Base-by-base conservation (phyloP, 768 basidiomycete species). In the Termitomyces sp. region DNA sequence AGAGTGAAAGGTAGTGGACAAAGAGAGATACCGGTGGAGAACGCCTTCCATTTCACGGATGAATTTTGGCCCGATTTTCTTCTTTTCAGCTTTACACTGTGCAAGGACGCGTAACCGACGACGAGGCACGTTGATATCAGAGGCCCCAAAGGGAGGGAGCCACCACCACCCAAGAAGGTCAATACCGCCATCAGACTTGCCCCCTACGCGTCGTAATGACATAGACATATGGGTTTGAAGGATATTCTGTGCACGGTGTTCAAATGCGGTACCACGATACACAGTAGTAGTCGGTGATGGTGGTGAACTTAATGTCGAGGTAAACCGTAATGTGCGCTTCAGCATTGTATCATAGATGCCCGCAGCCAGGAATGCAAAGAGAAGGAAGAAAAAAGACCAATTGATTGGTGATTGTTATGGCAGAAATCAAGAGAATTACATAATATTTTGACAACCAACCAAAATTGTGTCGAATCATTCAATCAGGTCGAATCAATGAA, bases 81-180 rank as follows among this genome's bases (percentile, higher is more conserved):
- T 87, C 75, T 85, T 88, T 67, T 95, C 91, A 0, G 93, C 93
- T 77, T 97, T 97, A 76, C 95, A 97, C 67, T 96, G 94, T 0
- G 81, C 93, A 23, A 96, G 70, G 10, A 97, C 80, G 55, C 93
- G 87, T 4, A 95, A 65, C 1, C 91, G 79, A 38, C 80, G 74
- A 26, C 84, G 76, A 41, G 59, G 60, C 40, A 6, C 50, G 35
- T 44, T 60, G 20, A 60, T 32, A 36, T 63, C 55, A 4, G 50
- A 12, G 4, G 47, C 40, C 33, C 63, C 58, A 5, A 49, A 23
- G 18, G 66, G 58, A 30, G 90, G 93, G 4, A 96, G 74, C 88
- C 87, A 93, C 95, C 95, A 96, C 92, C 93, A 95, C 16, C 95
- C 95, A 55, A 88, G 70, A 23, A 96, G 77, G 71, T 97, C 95